A percentile compares a stretch with the other conserved stretches of the same genome.
These are phyloP conservation scores for Benincasa hispida DNA, from an alignment of 306 rosid genomes.

Conservation along the genomic window DNA sequence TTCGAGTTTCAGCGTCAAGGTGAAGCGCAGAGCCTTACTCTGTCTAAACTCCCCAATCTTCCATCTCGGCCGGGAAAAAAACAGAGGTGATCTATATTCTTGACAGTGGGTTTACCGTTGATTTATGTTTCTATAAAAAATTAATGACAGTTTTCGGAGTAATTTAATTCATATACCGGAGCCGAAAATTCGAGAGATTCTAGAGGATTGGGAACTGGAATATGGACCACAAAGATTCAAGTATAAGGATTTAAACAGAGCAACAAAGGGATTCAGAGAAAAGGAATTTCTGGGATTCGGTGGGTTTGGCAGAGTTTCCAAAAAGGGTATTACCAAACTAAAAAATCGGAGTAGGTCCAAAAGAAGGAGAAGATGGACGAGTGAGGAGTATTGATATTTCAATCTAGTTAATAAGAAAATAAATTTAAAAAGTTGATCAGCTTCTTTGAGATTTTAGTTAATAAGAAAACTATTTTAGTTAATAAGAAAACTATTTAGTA, in stretches of 20 bases:
- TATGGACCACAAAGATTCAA: slow-evolving; percentile 52
- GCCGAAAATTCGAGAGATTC: slow-evolving; percentile 26
- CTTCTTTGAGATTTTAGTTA: too few species aligned
- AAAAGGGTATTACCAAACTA: slow-evolving; percentile 37
- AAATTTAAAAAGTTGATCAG: too few species aligned
- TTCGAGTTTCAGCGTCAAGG: slow-evolving; percentile 58
- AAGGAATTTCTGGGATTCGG: slow-evolving; percentile 44
- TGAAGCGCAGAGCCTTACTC: slow-evolving; percentile 22
- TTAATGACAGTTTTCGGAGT: neutral
- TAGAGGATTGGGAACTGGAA: slow-evolving; percentile 61
- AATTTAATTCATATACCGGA: slow-evolving; percentile 13
- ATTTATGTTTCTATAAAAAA: neutral
- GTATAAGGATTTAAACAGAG: slow-evolving; percentile 35
- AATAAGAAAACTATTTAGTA: too few species aligned
- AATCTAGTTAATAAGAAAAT: too few species aligned
- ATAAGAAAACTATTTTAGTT: too few species aligned
- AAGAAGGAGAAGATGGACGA: too few species aligned
- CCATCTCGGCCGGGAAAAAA: neutral
- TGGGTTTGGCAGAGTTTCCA: slow-evolving; percentile 66
- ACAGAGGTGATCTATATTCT: neutral
- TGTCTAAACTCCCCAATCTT: slow-evolving; percentile 1
- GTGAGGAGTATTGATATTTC: too few species aligned
- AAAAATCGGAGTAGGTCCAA: slow-evolving; percentile 33
- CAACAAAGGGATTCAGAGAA: slow-evolving; percentile 55
- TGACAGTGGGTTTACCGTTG: slow-evolving; percentile 4